phyloP scores from a whole-genome alignment of 1,139 yeast genomes.

The Pichia sp. region DNA sequence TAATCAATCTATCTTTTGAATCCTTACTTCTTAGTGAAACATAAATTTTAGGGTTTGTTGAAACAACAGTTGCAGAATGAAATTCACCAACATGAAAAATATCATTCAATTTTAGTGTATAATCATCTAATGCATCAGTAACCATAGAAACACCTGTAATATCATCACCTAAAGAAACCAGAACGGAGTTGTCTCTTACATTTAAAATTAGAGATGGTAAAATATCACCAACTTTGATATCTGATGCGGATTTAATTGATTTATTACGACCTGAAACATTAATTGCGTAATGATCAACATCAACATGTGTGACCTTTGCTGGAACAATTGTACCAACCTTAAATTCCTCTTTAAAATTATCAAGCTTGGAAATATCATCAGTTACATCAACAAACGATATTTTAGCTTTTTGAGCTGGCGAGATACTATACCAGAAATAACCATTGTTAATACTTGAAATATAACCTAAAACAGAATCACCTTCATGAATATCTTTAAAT shows the following conservation, averaged over 20 bases:
- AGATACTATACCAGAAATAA: slow-evolving; percentile 58
- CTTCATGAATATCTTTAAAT: slow-evolving; percentile 37
- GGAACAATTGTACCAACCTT: slow-evolving; percentile 69
- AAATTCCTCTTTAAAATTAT: slow-evolving; percentile 46
- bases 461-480: slow-evolving; percentile 41
- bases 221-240: slow-evolving; percentile 50
- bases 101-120: slow-evolving; percentile 47
- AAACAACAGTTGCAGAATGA: slow-evolving; percentile 55
- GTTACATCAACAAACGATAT: slow-evolving; percentile 62
- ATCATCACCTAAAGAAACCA: slow-evolving; percentile 60
- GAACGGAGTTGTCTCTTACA: slow-evolving; percentile 53
- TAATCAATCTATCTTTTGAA: slow-evolving; percentile 49
- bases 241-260: slow-evolving; percentile 38
- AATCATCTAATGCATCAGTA: slow-evolving; percentile 77
- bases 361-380: slow-evolving; percentile 46
- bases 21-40: slow-evolving; percentile 53
- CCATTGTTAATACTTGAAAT: slow-evolving; percentile 43
- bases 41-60: slow-evolving; percentile 53
- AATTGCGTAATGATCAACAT: slow-evolving; percentile 46
- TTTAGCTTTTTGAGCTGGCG: slow-evolving; percentile 65
- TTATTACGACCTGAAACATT: slow-evolving; percentile 46
- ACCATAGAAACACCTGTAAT: slow-evolving; percentile 62
- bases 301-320: slow-evolving; percentile 51
- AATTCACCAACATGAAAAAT: slow-evolving; percentile 51
- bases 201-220: slow-evolving; percentile 64